Conservation (phyloP, 179 eudicot genomes). For the Vitellaria paradoxa region DNA sequence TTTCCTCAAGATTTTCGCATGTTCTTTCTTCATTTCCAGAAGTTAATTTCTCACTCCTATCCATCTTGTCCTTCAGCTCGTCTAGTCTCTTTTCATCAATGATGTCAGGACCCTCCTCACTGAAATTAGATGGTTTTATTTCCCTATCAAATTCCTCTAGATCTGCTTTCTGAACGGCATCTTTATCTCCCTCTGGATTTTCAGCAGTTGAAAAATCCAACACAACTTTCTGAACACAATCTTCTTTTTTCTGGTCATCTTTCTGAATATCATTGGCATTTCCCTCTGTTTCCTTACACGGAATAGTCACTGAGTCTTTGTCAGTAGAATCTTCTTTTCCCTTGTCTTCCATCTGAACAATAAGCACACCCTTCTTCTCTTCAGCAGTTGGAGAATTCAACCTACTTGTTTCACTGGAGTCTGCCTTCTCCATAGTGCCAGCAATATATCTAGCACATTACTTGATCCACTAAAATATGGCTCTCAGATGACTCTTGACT, state of each 20-base stretch:
- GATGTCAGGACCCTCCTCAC: slow-evolving; percentile 7
- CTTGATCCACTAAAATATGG: slow-evolving; percentile 6
- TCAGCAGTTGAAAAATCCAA: slow-evolving; percentile 10
- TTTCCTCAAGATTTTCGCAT: slow-evolving; percentile 21
- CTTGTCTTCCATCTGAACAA: slow-evolving; percentile 10
- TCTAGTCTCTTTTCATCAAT: not conserved
- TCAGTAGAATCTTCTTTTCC: not conserved
- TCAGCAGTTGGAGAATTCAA: not conserved
- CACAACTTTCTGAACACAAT: slow-evolving; percentile 10
- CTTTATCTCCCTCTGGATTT: slow-evolving; percentile 11
- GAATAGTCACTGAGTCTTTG: no score
- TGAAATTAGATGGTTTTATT: slow-evolving; percentile 3
- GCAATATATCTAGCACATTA: not conserved
- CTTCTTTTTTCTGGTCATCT: slow-evolving; percentile 16
- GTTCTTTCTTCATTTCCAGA: slow-evolving; percentile 16
- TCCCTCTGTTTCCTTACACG: not conserved
- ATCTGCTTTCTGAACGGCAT: slow-evolving; percentile 15
- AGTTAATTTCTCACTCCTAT: slow-evolving; percentile 13
- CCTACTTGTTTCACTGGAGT: not conserved
- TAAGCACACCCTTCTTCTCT: slow-evolving; percentile 5
- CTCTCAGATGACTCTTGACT: not conserved
- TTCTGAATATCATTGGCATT: slow-evolving; percentile 6
- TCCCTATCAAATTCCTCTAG: not conserved
- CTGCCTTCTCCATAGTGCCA: not conserved
- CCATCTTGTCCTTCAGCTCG: slow-evolving; percentile 10